phyloP scores from a whole-genome alignment of 2,329 filamentous ascomycete genomes.

The Trichoderma aggressivum region DNA sequence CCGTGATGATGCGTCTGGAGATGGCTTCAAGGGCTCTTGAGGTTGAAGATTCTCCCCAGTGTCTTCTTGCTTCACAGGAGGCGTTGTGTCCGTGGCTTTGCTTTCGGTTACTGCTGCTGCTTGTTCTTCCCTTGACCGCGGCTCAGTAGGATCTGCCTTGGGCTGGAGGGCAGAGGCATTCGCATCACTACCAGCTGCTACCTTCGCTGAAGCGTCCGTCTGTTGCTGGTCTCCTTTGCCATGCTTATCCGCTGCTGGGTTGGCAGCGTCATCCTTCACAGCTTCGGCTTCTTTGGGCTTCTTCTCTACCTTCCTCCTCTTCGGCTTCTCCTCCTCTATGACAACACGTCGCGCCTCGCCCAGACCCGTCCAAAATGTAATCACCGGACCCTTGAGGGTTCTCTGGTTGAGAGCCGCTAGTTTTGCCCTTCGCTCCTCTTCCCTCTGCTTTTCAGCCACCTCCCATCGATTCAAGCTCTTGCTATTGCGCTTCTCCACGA shows the following conservation, averaged over 20 bases:
- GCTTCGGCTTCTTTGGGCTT: constrained; percentile 27
- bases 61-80: constrained; percentile 3
- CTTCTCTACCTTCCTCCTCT: constrained; percentile 49
- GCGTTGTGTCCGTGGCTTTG: constrained; percentile 20
- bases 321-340: constrained; percentile 60
- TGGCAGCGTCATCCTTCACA: constrained; percentile 18
- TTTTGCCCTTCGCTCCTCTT: constrained; percentile 77
- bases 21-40: not conserved
- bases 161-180: not conserved
- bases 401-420: constrained; percentile 85
- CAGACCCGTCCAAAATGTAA: constrained; percentile 91
- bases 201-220: not conserved
- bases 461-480: constrained; percentile 94
- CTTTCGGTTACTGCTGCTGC: constrained; percentile 9
- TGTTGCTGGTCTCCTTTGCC: constrained; percentile 7
- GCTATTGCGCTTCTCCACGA: constrained; percentile 80
- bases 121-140: not conserved
- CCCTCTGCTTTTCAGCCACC: constrained; percentile 82
- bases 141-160: constrained; percentile 14
- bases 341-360: constrained; percentile 67
- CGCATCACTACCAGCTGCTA: not conserved
- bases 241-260: not conserved
- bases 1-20: not conserved
- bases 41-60: not conserved
- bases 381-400: constrained; percentile 81